A percentile compares a stretch with the other conserved stretches of the same genome.
Evolutionary conservation across 2,329 filamentous ascomycete genomes (phyloP).

Genomic region (Penicillium thymicola): DNA sequence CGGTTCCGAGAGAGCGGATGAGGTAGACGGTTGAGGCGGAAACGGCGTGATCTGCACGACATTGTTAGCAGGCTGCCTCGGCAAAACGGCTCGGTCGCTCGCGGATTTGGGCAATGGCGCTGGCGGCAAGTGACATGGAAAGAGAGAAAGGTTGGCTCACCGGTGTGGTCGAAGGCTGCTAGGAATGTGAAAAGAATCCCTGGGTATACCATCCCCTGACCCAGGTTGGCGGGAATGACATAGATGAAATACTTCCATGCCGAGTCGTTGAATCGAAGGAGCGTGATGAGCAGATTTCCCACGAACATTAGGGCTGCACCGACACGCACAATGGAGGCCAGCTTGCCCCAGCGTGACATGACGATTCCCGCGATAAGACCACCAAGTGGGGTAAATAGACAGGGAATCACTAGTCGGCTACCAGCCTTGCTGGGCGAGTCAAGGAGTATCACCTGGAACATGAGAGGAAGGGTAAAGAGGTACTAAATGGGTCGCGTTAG

Average conservation of each 20-base stretch:
- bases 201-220: slow-evolving; percentile 48
- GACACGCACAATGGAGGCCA: slow-evolving; percentile 40
- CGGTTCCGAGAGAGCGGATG: slow-evolving; percentile 60
- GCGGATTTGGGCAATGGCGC: not conserved
- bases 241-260: slow-evolving; percentile 47
- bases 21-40: slow-evolving; percentile 62
- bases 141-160: slow-evolving; percentile 36
- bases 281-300: slow-evolving; percentile 43
- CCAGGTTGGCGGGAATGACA: slow-evolving; percentile 47
- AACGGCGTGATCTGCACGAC: slow-evolving; percentile 56
- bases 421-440: slow-evolving; percentile 47
- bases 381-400: slow-evolving; percentile 45
- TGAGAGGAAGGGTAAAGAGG: slow-evolving; percentile 48
- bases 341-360: slow-evolving; percentile 48
- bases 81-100: not conserved
- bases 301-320: slow-evolving; percentile 45
- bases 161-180: slow-evolving; percentile 60
- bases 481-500: slow-evolving; percentile 28
- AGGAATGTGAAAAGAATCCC: slow-evolving; percentile 59
- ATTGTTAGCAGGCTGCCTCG: not conserved
- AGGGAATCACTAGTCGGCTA: slow-evolving; percentile 45
- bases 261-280: slow-evolving; percentile 42
- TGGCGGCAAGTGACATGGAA: not conserved
- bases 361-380: slow-evolving; percentile 45
- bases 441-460: slow-evolving; percentile 42